Percentiles rank a stretch among this genome's conserved stretches.
Evolutionary conservation across 2,329 filamentous ascomycete species (phyloP).

Genomic region (Pestalotiopsis sp.): DNA sequence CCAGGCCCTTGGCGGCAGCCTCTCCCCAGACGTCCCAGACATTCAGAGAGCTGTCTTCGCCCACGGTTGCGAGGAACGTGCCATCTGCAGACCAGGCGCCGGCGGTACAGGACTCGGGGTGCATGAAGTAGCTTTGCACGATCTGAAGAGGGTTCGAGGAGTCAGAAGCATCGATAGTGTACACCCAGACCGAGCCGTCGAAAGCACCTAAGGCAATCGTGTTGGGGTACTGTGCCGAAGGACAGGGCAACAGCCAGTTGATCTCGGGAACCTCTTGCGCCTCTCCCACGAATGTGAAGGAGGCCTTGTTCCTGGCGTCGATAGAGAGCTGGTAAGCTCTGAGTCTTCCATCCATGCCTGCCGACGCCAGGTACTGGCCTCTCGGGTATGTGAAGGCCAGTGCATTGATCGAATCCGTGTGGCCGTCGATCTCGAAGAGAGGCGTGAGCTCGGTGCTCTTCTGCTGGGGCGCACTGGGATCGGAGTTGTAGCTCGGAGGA

Average conservation of each 20-base stretch:
- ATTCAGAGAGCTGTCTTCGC: conserved; percentile 85
- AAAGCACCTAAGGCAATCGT: conserved; percentile 84
- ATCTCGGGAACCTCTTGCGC: conserved; percentile 92
- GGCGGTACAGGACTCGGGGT: conserved; percentile 83
- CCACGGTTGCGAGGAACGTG: conserved; percentile 81
- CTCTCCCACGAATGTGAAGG: conserved; percentile 70
- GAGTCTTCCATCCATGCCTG: conserved; percentile 83
- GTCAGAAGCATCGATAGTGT: conserved; percentile 75
- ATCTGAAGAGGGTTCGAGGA: conserved; percentile 69
- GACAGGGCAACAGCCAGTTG: conserved; percentile 84
- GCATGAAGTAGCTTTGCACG: conserved; percentile 88
- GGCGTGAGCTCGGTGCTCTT: conserved; percentile 61
- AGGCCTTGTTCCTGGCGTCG: conserved; percentile 47
- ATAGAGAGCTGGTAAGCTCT: conserved; percentile 65
- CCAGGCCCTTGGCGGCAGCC: conserved; percentile 61
- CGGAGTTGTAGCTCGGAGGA: conserved; percentile 73
- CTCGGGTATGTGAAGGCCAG: conserved; percentile 81
- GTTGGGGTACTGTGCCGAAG: conserved; percentile 72
- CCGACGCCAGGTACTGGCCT: conserved; percentile 85
- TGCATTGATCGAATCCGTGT: conserved; percentile 88
- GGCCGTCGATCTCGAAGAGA: conserved; percentile 80
- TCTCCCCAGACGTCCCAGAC: conserved; percentile 91
- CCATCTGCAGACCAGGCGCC: conserved; percentile 91
- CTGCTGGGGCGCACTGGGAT: conserved; percentile 58
- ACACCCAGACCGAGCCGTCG: conserved; percentile 95